Conservation (phyloP, 1,284 basidiomycete species). For the Cystobasidium pallidum region DNA sequence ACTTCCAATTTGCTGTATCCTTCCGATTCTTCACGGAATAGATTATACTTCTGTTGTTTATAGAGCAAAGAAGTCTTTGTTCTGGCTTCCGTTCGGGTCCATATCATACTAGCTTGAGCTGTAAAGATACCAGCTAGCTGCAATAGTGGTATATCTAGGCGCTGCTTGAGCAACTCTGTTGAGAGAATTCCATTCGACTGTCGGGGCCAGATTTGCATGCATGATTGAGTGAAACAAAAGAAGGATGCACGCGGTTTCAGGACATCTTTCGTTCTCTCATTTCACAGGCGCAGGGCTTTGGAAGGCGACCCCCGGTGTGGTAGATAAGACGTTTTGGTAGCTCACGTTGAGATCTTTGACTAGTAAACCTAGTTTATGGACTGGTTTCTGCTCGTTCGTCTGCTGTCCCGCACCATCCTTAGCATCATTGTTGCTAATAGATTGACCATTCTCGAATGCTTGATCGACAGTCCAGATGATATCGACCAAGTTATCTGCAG, state of each 20-base stretch:
- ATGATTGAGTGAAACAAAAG: not conserved
- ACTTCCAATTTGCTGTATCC: constrained; percentile 91
- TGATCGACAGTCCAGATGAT: constrained; percentile 40
- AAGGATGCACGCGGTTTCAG: constrained; percentile 14
- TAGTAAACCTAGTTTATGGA: constrained; percentile 24
- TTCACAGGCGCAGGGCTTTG: too few species aligned
- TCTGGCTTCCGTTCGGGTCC: constrained; percentile 21
- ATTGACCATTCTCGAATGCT: constrained; percentile 23
- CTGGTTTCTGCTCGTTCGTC: not conserved
- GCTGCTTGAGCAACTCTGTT: constrained; percentile 38
- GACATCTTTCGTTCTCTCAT: not conserved
- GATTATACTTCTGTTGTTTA: constrained; percentile 98
- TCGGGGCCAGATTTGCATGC: not conserved
- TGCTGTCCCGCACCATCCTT: constrained; percentile 12
- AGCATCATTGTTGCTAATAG: not conserved
- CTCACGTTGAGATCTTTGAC: constrained; percentile 41
- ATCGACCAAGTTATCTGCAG: constrained; percentile 29
- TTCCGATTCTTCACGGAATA: constrained; percentile 94
- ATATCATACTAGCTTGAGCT: not conserved
- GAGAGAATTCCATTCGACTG: constrained; percentile 25
- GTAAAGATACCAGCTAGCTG: constrained; percentile 21
- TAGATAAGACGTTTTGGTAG: not conserved
- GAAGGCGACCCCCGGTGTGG: not conserved
- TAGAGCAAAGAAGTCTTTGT: constrained; percentile 59
- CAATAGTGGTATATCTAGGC: constrained; percentile 28